Percentiles rank a stretch among this genome's conserved stretches.
Conservation (phyloP, 495 filamentous ascomycete species). For the Lophium mytilinum region DNA sequence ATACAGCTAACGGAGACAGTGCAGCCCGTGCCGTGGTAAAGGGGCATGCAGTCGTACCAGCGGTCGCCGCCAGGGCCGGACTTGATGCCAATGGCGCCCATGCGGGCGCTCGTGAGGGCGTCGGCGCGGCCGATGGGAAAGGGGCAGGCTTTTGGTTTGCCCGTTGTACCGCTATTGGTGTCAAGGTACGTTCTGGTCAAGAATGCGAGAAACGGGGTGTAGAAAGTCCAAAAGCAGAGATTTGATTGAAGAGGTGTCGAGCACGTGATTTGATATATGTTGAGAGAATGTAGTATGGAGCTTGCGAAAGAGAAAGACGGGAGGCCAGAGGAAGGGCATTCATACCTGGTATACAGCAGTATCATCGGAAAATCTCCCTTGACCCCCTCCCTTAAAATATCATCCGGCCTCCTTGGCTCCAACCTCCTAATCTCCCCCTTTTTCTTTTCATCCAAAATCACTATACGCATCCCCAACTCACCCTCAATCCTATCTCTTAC, state of each 20-base stretch:
- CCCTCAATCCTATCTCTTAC: conserved; percentile 39
- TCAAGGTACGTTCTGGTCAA: not conserved
- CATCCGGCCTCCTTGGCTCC: conserved; percentile 42
- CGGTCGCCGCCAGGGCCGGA: conserved; percentile 45
- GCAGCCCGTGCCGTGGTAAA: conserved; percentile 70
- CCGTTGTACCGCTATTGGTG: conserved; percentile 51
- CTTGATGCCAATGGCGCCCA: conserved; percentile 22
- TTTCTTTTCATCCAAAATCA: conserved; percentile 42
- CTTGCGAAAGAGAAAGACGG: not conserved
- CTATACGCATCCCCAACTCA: conserved; percentile 46
- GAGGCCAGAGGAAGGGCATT: not conserved
- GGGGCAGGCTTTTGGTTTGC: conserved; percentile 53
- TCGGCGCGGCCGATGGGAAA: conserved; percentile 42
- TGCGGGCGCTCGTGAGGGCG: conserved; percentile 25
- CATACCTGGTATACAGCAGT: conserved; percentile 58
- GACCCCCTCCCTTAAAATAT: conserved; percentile 42
- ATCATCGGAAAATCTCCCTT: conserved; percentile 45
- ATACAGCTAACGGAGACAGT: conserved; percentile 48
- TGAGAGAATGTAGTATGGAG: not conserved
- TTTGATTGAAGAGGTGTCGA: not conserved
- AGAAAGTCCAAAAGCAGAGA: not conserved
- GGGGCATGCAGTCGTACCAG: conserved; percentile 72
- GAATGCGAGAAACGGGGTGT: not conserved
- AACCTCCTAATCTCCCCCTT: conserved; percentile 43
- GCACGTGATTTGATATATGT: not conserved